Evolutionary conservation across 192 early-diverging fungal genomes (phyloP).

Genomic region (Funneliformis geosporum): DNA sequence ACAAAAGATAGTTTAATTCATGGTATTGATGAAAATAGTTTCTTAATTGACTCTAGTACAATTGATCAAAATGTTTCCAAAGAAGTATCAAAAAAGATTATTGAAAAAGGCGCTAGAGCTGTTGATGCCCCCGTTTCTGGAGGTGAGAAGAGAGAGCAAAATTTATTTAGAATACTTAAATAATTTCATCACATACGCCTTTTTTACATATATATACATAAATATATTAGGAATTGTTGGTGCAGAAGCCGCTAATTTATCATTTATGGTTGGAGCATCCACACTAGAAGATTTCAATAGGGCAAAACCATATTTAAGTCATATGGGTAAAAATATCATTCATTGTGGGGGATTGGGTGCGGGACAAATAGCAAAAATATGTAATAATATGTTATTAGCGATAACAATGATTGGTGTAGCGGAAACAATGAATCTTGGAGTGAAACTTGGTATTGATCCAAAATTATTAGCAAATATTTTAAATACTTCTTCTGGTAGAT

Average conservation of each 20-base stretch:
- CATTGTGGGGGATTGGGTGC: slow-evolving; percentile 82
- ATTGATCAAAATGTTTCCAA: slow-evolving; percentile 82
- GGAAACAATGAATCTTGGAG: slow-evolving; percentile 92
- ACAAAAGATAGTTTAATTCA: slow-evolving; percentile 66
- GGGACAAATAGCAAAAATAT: slow-evolving; percentile 93
- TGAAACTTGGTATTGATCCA: slow-evolving; percentile 85
- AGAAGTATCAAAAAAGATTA: slow-evolving; percentile 65
- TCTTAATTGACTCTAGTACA: slow-evolving; percentile 90
- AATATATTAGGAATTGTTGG: slow-evolving; percentile 79
- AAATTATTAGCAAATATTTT: slow-evolving; percentile 80
- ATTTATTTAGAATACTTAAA: background rate
- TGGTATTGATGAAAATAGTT: slow-evolving; percentile 46
- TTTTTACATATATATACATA: too few species aligned
- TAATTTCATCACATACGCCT: background rate
- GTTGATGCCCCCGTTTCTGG: slow-evolving; percentile 96
- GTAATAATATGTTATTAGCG: slow-evolving; percentile 96
- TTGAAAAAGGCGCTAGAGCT: slow-evolving; percentile 60
- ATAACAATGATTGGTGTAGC: slow-evolving; percentile 91
- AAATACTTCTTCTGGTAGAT: slow-evolving; percentile 87
- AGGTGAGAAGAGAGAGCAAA: slow-evolving; percentile 47
- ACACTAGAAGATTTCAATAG: slow-evolving; percentile 57
- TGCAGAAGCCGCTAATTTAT: slow-evolving; percentile 86
- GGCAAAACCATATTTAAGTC: slow-evolving; percentile 59
- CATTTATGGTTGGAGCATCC: slow-evolving; percentile 93
- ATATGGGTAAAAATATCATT: slow-evolving; percentile 91